Evolutionary conservation across 805 yeast genomes (phyloP), one percentile per base, ranked within the genome.

Genomic region (Candida broadrunensis): DNA sequence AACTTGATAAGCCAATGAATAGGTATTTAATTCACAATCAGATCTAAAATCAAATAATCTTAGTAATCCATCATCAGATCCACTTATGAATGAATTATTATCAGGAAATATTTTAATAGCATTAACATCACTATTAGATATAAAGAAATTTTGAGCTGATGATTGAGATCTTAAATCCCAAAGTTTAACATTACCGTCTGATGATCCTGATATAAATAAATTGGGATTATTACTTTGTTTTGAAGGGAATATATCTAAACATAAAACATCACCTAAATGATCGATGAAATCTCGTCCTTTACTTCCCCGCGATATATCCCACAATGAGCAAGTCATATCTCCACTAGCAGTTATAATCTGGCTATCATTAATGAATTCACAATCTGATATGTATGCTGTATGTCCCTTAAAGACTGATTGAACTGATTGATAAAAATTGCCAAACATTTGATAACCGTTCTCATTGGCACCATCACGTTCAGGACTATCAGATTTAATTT

Each of bases 31-130:
- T 47, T 77, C 82, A 47, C 93, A 79, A 55, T 86, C 95, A 1
- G 89, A 72, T 46, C 97, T 71, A 34, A 87, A 60, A 57, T 89
- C 97, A 59, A 78, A 85, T 41, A 88, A 61, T 43, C 85, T 72
- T 19, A 86, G 67, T 0, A 72, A 58, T 3, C 91, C 90, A 57
- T 86, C 95, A 54, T 88, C 97, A 34, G 85, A 75, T 1, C 96
- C 96, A 2, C 83, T 73, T 0, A 77, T 78, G 50, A 89, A 79
- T 1, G 88, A 73, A 43, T 81, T 67, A 2, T 88, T 88, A 46
- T 80, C 84, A 7, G 88, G 88, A 55, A 83, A 82, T 51, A 79
- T 79, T 45, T 75, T 70, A 5, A 85, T 47, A 31, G 63, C 45
- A 37, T 82, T 83, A 17, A 86, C 77, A 56, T 90, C 97, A 35